Percentiles rank a stretch among this genome's conserved stretches.
Conservation (phyloP, 2,329 filamentous ascomycete genomes). For the Cladobotryum protrusum region DNA sequence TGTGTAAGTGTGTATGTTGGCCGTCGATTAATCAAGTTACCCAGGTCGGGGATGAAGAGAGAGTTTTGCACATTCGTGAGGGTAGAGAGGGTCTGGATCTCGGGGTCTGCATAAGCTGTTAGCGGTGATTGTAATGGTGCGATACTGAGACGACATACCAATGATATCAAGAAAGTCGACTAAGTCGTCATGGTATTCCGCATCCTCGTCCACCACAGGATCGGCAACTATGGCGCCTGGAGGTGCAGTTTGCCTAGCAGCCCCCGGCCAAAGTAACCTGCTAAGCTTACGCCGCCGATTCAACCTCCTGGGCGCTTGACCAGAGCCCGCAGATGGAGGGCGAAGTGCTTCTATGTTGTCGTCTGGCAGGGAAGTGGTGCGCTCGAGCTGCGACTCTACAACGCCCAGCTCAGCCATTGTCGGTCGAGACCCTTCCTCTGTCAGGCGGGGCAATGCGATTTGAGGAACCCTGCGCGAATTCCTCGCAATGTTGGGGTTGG, state of each 20-base stretch:
- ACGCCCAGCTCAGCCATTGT: slow-evolving; percentile 30
- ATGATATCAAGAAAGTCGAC: slow-evolving; percentile 37
- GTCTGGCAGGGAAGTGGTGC: slow-evolving; percentile 22
- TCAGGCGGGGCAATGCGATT: slow-evolving; percentile 31
- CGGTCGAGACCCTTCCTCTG: slow-evolving; percentile 32
- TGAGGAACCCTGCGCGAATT: slow-evolving; percentile 28
- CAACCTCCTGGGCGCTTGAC: slow-evolving; percentile 9
- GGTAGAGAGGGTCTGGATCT: slow-evolving; percentile 75
- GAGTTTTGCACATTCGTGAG: slow-evolving; percentile 89
- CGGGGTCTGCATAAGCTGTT: slow-evolving; percentile 57
- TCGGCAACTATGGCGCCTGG: neutral
- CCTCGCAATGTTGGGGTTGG: slow-evolving; percentile 17
- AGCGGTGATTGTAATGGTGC: neutral
- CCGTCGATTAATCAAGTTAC: slow-evolving; percentile 65
- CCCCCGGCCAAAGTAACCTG: slow-evolving; percentile 22
- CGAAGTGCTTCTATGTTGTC: neutral
- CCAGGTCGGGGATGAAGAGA: slow-evolving; percentile 78
- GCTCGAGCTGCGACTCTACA: slow-evolving; percentile 17
- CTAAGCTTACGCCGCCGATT: slow-evolving; percentile 20
- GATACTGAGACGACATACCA: slow-evolving; percentile 20
- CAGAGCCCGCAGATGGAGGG: slow-evolving; percentile 1
- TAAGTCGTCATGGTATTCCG: slow-evolving; percentile 32
- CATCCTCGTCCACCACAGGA: neutral
- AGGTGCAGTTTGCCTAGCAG: slow-evolving; percentile 8
- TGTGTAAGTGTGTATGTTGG: slow-evolving; percentile 71